phyloP scores from a whole-genome alignment of 805 yeast species.

The Teunomyces aglyptinius region DNA sequence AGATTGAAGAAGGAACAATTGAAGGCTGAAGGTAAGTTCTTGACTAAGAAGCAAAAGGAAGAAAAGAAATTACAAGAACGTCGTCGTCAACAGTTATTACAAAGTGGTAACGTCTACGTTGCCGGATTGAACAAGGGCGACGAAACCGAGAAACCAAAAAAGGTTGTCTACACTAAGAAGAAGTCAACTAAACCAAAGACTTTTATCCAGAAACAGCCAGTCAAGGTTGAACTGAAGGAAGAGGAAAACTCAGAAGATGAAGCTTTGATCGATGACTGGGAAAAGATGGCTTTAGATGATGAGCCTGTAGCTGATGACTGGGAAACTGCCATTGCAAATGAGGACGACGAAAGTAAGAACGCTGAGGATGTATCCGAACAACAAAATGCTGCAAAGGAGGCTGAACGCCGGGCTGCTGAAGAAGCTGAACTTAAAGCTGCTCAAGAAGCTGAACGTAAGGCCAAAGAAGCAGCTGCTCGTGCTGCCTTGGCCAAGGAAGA shows the following conservation, averaged over 20 bases:
- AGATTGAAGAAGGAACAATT: constrained; percentile 83
- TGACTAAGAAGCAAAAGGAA: constrained; percentile 94
- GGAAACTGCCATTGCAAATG: constrained; percentile 48
- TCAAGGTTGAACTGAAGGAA: constrained; percentile 20
- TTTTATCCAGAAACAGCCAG: constrained; percentile 26
- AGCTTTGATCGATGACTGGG: constrained; percentile 83
- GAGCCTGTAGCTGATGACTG: constrained; percentile 52
- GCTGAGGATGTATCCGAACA: constrained; percentile 18
- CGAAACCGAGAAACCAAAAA: constrained; percentile 51
- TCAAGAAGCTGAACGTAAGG: constrained; percentile 30
- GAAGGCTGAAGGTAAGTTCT: constrained; percentile 91
- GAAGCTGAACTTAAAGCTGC: constrained; percentile 27
- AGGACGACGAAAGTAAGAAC: constrained; percentile 14
- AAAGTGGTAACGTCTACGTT: constrained; percentile 68
- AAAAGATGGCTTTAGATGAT: constrained; percentile 62
- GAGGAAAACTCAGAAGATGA: constrained; percentile 41
- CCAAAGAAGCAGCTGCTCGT: constrained; percentile 13
- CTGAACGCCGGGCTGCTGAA: constrained; percentile 22
- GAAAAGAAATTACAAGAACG: constrained; percentile 83
- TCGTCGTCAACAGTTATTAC: constrained; percentile 82
- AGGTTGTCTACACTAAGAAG: constrained; percentile 68
- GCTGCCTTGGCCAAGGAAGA: constrained; percentile 9
- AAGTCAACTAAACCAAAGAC: constrained; percentile 53
- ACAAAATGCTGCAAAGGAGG: constrained; percentile 13
- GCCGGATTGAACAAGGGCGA: constrained; percentile 58